Percentiles rank a stretch among this genome's conserved stretches.
phyloP scores from a whole-genome alignment of 768 basidiomycete species.

The Agaricus blazei region DNA sequence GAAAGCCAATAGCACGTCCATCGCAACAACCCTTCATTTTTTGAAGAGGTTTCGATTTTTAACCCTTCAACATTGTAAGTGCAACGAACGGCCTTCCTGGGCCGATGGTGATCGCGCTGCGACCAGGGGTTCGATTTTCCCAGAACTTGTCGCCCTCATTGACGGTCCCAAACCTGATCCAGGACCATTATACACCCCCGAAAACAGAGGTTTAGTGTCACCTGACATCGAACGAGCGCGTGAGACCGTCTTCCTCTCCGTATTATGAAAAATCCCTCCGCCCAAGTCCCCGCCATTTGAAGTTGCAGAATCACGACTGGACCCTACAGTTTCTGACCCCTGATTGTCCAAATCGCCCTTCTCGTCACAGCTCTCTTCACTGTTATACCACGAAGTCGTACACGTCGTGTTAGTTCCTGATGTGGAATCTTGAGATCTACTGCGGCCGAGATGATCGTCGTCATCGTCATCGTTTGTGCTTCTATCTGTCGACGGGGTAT shows the following conservation, averaged over 20 bases:
- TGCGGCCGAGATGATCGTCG: slow-evolving; percentile 5
- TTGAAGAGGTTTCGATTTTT: neutral
- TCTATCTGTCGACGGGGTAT: neutral
- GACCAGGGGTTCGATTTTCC: neutral
- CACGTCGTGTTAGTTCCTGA: slow-evolving; percentile 7
- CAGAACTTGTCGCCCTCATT: neutral
- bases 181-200: neutral
- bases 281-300: neutral
- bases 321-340: neutral
- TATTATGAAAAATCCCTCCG: neutral
- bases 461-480: neutral
- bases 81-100: neutral
- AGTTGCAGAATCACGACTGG: neutral
- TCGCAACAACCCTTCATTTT: neutral
- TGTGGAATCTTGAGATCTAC: slow-evolving; percentile 8
- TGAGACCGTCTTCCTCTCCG: slow-evolving; percentile 1
- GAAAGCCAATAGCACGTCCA: neutral
- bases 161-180: slow-evolving; percentile 4
- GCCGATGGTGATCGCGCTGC: neutral
- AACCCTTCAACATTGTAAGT: neutral
- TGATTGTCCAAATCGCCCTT: neutral
- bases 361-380: slow-evolving; percentile 9
- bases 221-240: slow-evolving; percentile 8
- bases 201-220: slow-evolving; percentile 1
- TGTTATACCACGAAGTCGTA: slow-evolving; percentile 10